Evolutionary conservation across 352 stramenopile species (phyloP), one percentile per base, ranked within the genome.

Genomic region (Albugo candida): DNA sequence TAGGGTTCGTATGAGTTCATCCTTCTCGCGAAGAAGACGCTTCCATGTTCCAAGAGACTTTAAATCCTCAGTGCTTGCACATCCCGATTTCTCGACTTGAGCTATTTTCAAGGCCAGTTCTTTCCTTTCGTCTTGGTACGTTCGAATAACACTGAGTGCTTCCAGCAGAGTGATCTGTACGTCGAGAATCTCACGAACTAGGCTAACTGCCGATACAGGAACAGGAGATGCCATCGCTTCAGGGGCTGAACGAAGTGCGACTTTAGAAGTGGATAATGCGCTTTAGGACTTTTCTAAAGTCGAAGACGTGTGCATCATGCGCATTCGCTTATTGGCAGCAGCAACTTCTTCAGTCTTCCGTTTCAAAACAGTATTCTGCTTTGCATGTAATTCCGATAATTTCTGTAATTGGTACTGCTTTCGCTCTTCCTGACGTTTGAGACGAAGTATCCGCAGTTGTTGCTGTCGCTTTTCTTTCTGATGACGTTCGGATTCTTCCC

Each of bases 381-480:
- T 83, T 10, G 36, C 39, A 21, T 68, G 58, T 8, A 65, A 43
- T 0, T 51, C 48, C 11, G 51, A 60, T 2, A 70, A 21, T 48
- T 80, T 81, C 27, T 81, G 64, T 4, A 71, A 43, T 41, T 83
- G 58, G 43, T 66, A 69, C 18, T 70, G 59, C 45, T 64, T 75
- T 2, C 72, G 61, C 42, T 76, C 59, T 34, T 85, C 65, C 39
- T 82, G 62, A 1, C 72, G 64, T 35, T 70, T 73, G 11, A 77
- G 36, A 50, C 78, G 63, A 4, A 74, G 36, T 19, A 70, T 73
- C 44, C 71, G 63, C n/a, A 62, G 45, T 35, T 61, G 56, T 35
- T 70, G 56, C 16, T 71, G 56, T 16, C 56, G 55, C n/a, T 64
- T 64, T 24, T 67, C 63, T 17, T 67, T 72, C 27, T 61, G 62